Evolutionary conservation across 139 green algal species (phyloP).

Genomic region (Zygnema cylindricum): DNA sequence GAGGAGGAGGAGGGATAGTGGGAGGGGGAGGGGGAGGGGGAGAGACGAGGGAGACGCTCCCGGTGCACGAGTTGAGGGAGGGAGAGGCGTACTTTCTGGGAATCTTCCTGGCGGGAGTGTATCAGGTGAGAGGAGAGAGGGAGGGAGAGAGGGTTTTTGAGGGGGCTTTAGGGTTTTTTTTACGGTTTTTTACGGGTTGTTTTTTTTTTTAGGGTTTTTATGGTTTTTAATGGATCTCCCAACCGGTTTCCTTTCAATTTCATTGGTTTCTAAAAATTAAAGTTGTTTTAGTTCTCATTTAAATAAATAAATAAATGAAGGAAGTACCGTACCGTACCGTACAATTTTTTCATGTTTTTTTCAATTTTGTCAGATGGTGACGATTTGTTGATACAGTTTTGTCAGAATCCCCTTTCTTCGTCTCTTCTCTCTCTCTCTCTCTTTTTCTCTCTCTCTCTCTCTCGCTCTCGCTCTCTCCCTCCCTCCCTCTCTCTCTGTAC

Average conservation of each 20-base stretch:
- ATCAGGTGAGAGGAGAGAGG: constrained; percentile 62
- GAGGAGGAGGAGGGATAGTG: too few species aligned
- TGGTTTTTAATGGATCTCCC: too few species aligned
- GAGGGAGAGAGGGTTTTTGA: neutral
- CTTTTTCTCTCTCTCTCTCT: too few species aligned
- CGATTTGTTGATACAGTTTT: neutral
- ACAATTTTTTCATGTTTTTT: too few species aligned
- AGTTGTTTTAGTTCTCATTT: neutral
- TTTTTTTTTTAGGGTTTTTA: neutral
- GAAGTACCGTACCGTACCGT: too few species aligned
- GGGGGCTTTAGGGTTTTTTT: too few species aligned
- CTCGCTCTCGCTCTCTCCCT: too few species aligned
- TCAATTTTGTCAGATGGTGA: too few species aligned
- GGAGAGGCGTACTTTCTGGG: constrained; percentile 67
- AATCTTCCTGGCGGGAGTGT: constrained; percentile 68
- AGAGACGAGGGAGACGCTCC: constrained; percentile 54
- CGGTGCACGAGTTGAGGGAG: constrained; percentile 65
- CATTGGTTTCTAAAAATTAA: too few species aligned
- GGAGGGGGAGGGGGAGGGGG: neutral
- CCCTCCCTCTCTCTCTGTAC: neutral
- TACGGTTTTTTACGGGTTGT: neutral
- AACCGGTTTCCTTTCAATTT: too few species aligned
- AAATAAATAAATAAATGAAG: neutral
- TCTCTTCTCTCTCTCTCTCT: constrained; percentile 9
- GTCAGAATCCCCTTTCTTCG: neutral